A percentile compares a stretch with the other conserved stretches of the same genome.
Evolutionary conservation across 108 stramenopile species (phyloP).

Genomic region (Cyclotella choctawhatcheeana): DNA sequence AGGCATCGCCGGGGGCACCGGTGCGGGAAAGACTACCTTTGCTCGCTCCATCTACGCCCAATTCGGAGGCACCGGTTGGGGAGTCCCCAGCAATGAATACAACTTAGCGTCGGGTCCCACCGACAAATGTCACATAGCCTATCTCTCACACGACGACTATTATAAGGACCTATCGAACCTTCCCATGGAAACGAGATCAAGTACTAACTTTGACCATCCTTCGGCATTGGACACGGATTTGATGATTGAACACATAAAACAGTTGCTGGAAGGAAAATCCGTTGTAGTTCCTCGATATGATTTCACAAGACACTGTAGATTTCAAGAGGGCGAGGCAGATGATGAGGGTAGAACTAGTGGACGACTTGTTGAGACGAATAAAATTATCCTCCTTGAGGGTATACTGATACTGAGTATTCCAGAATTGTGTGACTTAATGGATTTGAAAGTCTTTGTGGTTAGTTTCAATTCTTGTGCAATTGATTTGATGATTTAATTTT

Average conservation of each 20-base stretch:
- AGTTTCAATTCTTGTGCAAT: conserved; percentile 24
- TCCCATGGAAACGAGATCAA: conserved; percentile 72
- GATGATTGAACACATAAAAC: conserved; percentile 79
- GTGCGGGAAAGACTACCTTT: conserved; percentile 88
- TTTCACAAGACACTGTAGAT: conserved; percentile 86
- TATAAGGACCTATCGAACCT: conserved; percentile 81
- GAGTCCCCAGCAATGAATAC: conserved; percentile 75
- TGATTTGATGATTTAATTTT: too few species aligned
- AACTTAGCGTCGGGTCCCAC: not conserved
- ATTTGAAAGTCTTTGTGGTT: conserved; percentile 96
- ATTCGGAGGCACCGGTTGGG: conserved; percentile 77
- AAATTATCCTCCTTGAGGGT: conserved; percentile 90
- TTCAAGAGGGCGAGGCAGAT: conserved; percentile 55
- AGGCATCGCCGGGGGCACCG: conserved; percentile 85
- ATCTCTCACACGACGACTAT: conserved; percentile 54
- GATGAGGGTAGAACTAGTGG: conserved; percentile 35
- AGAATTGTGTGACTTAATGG: conserved; percentile 75
- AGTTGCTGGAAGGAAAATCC: conserved; percentile 67
- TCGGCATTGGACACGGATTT: conserved; percentile 91
- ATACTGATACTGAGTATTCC: conserved; percentile 89
- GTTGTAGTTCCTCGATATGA: conserved; percentile 92
- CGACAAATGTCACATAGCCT: conserved; percentile 24
- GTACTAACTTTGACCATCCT: conserved; percentile 95
- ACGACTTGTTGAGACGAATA: conserved; percentile 57
- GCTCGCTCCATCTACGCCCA: conserved; percentile 71